phyloP scores from a whole-genome alignment of 2,329 filamentous ascomycete species.

The Cordyceps fumosorosea region DNA sequence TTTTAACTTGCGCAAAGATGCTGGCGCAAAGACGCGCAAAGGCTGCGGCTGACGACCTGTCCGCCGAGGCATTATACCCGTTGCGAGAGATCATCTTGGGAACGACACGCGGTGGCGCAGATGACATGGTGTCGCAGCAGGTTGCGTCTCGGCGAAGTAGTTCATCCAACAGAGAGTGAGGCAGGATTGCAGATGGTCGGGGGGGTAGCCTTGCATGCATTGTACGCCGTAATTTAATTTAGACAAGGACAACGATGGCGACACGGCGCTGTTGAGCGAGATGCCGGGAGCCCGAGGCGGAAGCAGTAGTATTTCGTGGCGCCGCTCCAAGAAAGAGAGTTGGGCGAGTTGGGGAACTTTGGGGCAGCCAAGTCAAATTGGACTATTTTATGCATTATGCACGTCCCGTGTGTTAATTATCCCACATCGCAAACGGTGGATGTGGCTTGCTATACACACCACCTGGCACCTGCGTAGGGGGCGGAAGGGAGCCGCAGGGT shows the following conservation, averaged over 20 bases:
- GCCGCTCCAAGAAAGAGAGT: neutral
- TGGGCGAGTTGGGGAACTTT: neutral
- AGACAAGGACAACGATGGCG: conserved; percentile 1
- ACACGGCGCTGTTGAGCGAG: neutral
- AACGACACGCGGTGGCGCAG: neutral
- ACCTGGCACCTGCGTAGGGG: neutral
- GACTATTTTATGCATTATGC: conserved; percentile 12
- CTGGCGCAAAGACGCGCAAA: neutral
- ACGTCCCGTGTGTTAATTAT: conserved; percentile 5
- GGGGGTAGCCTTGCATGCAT: conserved; percentile 9
- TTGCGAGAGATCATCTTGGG: neutral
- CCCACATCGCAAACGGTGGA: neutral
- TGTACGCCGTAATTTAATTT: neutral
- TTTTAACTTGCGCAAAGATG: neutral
- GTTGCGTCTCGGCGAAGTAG: conserved; percentile 1
- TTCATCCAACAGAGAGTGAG: neutral
- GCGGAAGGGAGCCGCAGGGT: conserved; percentile 1
- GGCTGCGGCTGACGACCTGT: neutral
- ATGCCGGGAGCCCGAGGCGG: conserved; percentile 1
- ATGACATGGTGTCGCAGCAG: neutral
- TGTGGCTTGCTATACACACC: neutral
- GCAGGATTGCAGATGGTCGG: neutral
- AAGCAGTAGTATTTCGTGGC: neutral
- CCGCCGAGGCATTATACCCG: neutral
- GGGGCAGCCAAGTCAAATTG: conserved; percentile 7